Percentiles rank a stretch among this genome's conserved stretches.
phyloP scores from a whole-genome alignment of 2,329 filamentous ascomycete species.

The Davidsoniella neocaledoniae region DNA sequence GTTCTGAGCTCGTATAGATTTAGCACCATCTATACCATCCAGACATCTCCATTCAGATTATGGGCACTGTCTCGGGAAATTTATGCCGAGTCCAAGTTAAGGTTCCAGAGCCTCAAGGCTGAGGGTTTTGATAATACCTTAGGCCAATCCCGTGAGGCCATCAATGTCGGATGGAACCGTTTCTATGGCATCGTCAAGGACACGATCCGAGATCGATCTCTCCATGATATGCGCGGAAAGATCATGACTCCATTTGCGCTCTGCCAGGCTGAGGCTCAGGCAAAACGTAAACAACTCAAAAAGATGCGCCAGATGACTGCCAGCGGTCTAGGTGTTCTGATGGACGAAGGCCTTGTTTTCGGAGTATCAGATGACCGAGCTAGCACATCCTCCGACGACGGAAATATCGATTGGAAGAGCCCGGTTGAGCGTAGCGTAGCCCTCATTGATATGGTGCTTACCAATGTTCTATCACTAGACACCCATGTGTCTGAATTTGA shows the following conservation, averaged over 20 bases:
- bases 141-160: constrained; percentile 2
- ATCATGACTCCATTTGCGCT: constrained; percentile 66
- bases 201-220: constrained; percentile 55
- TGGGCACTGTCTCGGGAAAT: constrained; percentile 57
- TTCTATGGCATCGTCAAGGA: constrained; percentile 72
- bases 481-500: constrained; percentile 46
- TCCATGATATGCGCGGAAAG: constrained; percentile 52
- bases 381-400: constrained; percentile 19
- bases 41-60: constrained; percentile 63
- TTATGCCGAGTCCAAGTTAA: constrained; percentile 41
- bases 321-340: constrained; percentile 69
- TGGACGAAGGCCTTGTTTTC: constrained; percentile 68
- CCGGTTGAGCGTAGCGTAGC: constrained; percentile 66
- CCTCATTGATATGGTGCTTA: constrained; percentile 72
- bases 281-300: constrained; percentile 55
- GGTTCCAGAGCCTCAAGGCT: constrained; percentile 22
- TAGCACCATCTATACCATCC: constrained; percentile 68
- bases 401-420: constrained; percentile 43
- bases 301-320: constrained; percentile 66
- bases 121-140: constrained; percentile 9
- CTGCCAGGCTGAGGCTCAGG: constrained; percentile 55
- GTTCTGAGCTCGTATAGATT: constrained; percentile 62
- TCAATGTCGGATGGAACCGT: constrained; percentile 35
- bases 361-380: constrained; percentile 34
- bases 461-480: constrained; percentile 49